Evolutionary conservation across 83 land plant genomes (phyloP).

Genomic region (Larix sibirica): DNA sequence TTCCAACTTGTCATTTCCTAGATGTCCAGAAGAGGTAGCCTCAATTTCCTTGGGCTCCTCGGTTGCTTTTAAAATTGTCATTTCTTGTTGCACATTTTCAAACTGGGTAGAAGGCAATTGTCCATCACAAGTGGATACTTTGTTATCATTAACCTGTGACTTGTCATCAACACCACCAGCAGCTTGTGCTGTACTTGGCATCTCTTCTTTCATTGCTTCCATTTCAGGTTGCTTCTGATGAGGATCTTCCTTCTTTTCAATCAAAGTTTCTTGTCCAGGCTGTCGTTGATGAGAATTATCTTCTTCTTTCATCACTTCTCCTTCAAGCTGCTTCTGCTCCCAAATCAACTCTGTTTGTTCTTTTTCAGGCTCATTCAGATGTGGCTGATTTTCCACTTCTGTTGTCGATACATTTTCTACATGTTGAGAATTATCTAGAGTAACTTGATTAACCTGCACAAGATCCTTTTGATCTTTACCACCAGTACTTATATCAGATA

Average conservation of each 20-base stretch:
- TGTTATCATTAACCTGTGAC: neutral
- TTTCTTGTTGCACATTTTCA: neutral
- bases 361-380: too few relatives aligned
- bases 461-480: too few relatives aligned
- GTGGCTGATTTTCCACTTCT: too few relatives aligned
- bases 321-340: neutral
- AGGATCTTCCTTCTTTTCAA: neutral
- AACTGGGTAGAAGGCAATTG: too few relatives aligned
- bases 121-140: too few relatives aligned
- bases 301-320: neutral
- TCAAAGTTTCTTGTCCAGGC: neutral
- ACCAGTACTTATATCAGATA: too few relatives aligned
- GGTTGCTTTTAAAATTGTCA: neutral
- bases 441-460: too few relatives aligned
- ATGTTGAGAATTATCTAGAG: too few relatives aligned
- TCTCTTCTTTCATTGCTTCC: too few relatives aligned
- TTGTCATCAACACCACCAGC: neutral
- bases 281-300: neutral
- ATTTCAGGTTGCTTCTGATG: neutral
- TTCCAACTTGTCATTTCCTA: neutral
- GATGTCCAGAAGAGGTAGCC: neutral
- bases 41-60: neutral
- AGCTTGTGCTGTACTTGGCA: neutral
- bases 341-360: too few relatives aligned
- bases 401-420: too few relatives aligned